Evolutionary conservation across 2,329 filamentous ascomycete species (phyloP).

Genomic region (Colletotrichum tanaceti): DNA sequence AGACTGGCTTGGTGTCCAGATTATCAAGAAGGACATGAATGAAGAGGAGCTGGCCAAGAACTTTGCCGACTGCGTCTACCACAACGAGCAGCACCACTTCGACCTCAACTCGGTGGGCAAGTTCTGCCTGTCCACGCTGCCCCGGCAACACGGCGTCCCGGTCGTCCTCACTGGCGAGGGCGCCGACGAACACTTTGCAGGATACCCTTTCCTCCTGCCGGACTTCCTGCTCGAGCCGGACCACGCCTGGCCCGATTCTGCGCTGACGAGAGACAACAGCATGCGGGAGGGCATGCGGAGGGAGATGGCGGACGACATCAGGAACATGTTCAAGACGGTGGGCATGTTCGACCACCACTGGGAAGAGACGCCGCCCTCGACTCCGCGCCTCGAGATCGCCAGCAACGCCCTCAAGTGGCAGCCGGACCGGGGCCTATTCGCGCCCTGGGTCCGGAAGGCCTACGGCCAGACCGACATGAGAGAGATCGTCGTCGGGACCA

Average conservation of each 20-base stretch:
- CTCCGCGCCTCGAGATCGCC: neutral
- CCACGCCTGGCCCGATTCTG: constrained; percentile 46
- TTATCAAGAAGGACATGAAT: constrained; percentile 44
- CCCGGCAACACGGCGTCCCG: constrained; percentile 60
- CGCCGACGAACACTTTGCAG: constrained; percentile 65
- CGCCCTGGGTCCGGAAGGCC: constrained; percentile 29
- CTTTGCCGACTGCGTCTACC: constrained; percentile 48
- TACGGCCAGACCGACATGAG: constrained; percentile 7
- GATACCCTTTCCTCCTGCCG: constrained; percentile 59
- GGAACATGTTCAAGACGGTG: constrained; percentile 28
- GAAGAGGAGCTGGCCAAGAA: constrained; percentile 47
- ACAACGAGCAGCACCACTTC: constrained; percentile 49
- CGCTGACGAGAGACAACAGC: neutral
- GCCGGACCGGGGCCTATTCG: constrained; percentile 12
- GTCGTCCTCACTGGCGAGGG: constrained; percentile 66
- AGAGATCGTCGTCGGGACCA: constrained; percentile 9
- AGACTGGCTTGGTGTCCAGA: constrained; percentile 48
- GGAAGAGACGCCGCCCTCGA: neutral
- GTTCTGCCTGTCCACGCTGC: constrained; percentile 59
- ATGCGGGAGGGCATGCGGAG: constrained; percentile 18
- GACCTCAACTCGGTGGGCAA: constrained; percentile 66
- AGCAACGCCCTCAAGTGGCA: constrained; percentile 20
- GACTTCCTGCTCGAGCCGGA: constrained; percentile 64
- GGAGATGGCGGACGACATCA: constrained; percentile 29
- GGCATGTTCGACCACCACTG: constrained; percentile 34